Base-by-base conservation (phyloP, 148 eudicot genomes). In the Amaranthus cruentus region DNA sequence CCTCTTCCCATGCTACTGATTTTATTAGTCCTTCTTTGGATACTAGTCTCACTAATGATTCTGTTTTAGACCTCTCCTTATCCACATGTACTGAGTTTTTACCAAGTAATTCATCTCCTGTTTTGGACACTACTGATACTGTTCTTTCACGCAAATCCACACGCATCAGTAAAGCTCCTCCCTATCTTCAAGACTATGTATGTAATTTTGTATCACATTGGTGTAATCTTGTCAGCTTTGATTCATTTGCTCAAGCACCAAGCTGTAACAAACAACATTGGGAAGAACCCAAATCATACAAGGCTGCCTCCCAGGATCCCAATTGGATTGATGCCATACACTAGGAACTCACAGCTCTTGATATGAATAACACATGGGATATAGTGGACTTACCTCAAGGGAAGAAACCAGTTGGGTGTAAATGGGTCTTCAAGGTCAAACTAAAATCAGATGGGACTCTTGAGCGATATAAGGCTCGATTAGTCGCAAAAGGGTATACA, bases 341-440 rank as follows among this genome's bases (percentile, higher is more conserved):
- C 1, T 9, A 69, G 18, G 73, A 69, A 28, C 8, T 54, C 10
- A 0, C 3, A 0, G 50, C 73, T 9, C n/a, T 69, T 3, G 18
- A 54, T 2, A 12, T 6, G 4, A 69, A 69, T 55, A 5, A 7
- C 8, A 69, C 73, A 0, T 69, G 61, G 59, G 21, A 7, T 3
- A 6, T 56, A 0, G 18, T 18, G 13, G 6, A 4, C 13, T 38
- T 70, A 44, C 63, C 73, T n/a, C 42, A 9, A 4, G 51, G 52
- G 0, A 55, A 55, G 52, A 70, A 12, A 6, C 14, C 28, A 0
- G 7, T 70, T 1, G 5, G 62, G 6, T 5, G 14, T n/a, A 70
- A 70, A 57, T 70, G 62, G 73, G 73, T 70, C 0, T 70, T 42
- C 43, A 70, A 55, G 14, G 54, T 43, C 3, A 55, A 70, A 9